Percentiles rank a stretch among this genome's conserved stretches.
Conservation (phyloP, 805 yeast species). For the Metschnikowia dekortorum region DNA sequence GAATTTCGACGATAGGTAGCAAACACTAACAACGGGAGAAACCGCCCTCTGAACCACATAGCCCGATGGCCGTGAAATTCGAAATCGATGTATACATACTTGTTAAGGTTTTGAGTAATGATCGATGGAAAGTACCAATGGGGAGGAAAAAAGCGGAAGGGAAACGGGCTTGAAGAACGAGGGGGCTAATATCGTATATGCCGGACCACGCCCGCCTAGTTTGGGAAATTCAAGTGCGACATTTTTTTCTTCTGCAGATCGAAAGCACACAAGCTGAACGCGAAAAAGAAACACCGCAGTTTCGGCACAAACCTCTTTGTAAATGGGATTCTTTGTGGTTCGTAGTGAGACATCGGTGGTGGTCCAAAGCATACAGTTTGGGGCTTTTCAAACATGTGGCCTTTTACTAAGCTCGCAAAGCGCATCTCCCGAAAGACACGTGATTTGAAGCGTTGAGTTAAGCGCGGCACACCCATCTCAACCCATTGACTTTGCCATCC, state of each 20-base stretch:
- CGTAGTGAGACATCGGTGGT: background rate
- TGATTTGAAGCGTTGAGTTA: background rate
- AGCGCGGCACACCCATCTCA: constrained; percentile 1
- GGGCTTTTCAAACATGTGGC: background rate
- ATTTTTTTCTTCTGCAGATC: constrained; percentile 5
- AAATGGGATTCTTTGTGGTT: background rate
- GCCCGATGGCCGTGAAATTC: background rate
- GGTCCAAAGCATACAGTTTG: background rate
- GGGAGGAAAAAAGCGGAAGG: constrained; percentile 5
- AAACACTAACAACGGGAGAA: background rate
- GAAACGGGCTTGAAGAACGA: constrained; percentile 2
- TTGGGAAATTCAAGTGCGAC: constrained; percentile 5
- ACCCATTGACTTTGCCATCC: background rate
- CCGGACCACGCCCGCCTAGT: constrained; percentile 4
- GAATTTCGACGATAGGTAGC: background rate
- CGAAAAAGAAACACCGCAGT: background rate
- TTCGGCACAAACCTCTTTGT: background rate
- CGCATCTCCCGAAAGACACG: background rate
- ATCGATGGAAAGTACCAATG: constrained; percentile 5
- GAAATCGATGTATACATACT: constrained; percentile 2
- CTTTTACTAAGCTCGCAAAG: background rate
- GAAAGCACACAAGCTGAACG: background rate
- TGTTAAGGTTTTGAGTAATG: constrained; percentile 1
- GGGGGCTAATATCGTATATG: constrained; percentile 1
- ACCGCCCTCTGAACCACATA: background rate